Evolutionary conservation across 75 land plant species (phyloP), one percentile per base, ranked within the genome.

Genomic region (Picea sitchensis): DNA sequence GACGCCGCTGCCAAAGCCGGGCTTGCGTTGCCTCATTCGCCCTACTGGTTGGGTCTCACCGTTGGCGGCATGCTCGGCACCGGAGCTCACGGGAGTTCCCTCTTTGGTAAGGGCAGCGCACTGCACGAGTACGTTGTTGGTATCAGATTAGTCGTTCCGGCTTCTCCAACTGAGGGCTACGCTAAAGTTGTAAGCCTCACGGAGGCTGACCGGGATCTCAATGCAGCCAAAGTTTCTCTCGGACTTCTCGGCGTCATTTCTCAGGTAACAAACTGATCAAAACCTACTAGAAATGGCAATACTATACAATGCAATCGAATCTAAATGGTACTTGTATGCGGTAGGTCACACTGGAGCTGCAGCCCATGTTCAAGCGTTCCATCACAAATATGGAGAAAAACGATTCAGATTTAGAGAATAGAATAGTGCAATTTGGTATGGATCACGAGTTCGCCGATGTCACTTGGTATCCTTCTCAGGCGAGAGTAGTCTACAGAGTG

Each of bases 191-290:
- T 87, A 36, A 63, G 56, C 3, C 76, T 91, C 14, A 83, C 56
- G 9, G 82, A 36, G 4, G 76, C 59, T 13, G 18, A 82, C 26
- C 77, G 76, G 2, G 88, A 85, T 11, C 67, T 93, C 34, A 76
- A 91, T 81, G 95, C 95, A 1, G 93, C 80, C 2, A 91, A 77
- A 73, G 85, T 91, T 1, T 91, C 93, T 1, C 84, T 93, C 14
- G 95, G 93, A 14, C 91, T 93, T 44, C 87, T 93, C 59, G 95
- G 95, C 30, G 90, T 91, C 78, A 81, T 93, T 58, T 89, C 95
- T 0, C 87, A 86, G 86, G 93, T 89, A 77, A 59, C 4, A 61
- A 65, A 78, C 75, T 23, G 75, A 77, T 30, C 2, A 20, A 58
- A 77, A 31, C 58, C 61, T 59, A 61, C 14, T 3, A 58, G 30